A percentile compares a stretch with the other conserved stretches of the same genome.
These are phyloP conservation scores for Suillus plorans DNA, from an alignment of 768 basidiomycete species.

Conservation along the genomic window DNA sequence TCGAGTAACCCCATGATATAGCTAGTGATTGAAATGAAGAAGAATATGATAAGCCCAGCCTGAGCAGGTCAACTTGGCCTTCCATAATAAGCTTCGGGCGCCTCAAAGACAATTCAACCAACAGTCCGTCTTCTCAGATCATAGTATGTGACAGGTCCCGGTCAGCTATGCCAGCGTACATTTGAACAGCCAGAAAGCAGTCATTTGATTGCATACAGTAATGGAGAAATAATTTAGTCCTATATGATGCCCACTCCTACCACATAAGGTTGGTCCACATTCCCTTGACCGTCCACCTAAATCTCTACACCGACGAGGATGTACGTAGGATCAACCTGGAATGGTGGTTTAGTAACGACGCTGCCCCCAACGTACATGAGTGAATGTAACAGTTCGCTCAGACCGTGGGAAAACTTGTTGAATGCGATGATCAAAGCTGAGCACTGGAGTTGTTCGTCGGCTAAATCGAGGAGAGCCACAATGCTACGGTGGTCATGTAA, in stretches of 20 bases:
- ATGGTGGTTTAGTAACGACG: conserved; percentile 79
- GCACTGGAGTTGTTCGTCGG: conserved; percentile 81
- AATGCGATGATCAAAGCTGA: conserved; percentile 77
- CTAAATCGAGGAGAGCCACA: conserved; percentile 83
- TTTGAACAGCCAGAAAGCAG: neutral
- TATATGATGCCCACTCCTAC: neutral
- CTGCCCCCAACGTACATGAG: conserved; percentile 91
- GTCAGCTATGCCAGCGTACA: neutral
- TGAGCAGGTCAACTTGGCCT: neutral
- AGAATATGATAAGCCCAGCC: neutral
- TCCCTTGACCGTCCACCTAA: conserved; percentile 37
- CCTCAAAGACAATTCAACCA: neutral
- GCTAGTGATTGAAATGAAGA: neutral
- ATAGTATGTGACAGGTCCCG: neutral
- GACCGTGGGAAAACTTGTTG: conserved; percentile 66
- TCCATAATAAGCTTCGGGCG: neutral
- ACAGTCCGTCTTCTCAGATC: neutral
- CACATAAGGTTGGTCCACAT: conserved; percentile 16
- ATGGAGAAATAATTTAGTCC: neutral
- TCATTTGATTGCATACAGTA: neutral
- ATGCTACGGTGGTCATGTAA: conserved; percentile 46
- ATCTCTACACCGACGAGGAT: conserved; percentile 88
- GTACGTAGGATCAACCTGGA: conserved; percentile 72
- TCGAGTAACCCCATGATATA: conserved; percentile 26
- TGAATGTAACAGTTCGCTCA: conserved; percentile 79